Conservation (phyloP, 805 yeast genomes). For the Danielia oregonensis region DNA sequence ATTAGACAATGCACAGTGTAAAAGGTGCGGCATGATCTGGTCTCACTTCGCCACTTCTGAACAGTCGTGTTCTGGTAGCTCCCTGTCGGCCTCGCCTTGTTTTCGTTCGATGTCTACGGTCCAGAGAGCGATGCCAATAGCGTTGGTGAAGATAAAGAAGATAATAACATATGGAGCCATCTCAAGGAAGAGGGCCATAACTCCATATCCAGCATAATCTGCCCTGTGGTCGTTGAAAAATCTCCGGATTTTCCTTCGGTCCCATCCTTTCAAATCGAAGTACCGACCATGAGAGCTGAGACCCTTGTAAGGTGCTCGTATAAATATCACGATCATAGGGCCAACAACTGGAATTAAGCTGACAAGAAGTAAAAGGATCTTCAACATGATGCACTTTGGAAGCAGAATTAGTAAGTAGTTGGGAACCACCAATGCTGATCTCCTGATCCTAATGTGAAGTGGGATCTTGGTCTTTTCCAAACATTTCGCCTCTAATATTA, state of each 20-base stretch:
- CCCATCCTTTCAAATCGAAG: constrained; percentile 52
- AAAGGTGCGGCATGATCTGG: no score
- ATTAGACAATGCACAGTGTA: no score
- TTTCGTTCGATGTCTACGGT: constrained; percentile 30
- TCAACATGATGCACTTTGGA: constrained; percentile 35
- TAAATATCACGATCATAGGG: constrained; percentile 46
- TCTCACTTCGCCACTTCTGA: no score
- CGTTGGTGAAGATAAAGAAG: constrained; percentile 55
- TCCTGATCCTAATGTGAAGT: constrained; percentile 21
- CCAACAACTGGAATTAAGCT: constrained; percentile 57
- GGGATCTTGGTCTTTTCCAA: constrained; percentile 29
- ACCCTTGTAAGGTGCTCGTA: constrained; percentile 56
- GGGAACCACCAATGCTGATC: background rate
- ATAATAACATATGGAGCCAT: constrained; percentile 51
- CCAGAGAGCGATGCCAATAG: constrained; percentile 66
- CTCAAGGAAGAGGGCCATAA: constrained; percentile 49
- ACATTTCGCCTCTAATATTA: constrained; percentile 40
- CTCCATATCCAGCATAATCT: constrained; percentile 48
- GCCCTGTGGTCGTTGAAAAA: constrained; percentile 35
- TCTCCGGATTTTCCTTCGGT: constrained; percentile 36
- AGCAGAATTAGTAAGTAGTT: constrained; percentile 19
- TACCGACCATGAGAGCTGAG: constrained; percentile 51
- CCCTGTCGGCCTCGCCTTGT: no score
- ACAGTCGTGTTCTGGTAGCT: no score
- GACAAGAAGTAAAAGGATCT: constrained; percentile 32